A percentile compares a stretch with the other conserved stretches of the same genome.
phyloP scores from a whole-genome alignment of 2,329 filamentous ascomycete genomes.

The Bipolaris cookei region DNA sequence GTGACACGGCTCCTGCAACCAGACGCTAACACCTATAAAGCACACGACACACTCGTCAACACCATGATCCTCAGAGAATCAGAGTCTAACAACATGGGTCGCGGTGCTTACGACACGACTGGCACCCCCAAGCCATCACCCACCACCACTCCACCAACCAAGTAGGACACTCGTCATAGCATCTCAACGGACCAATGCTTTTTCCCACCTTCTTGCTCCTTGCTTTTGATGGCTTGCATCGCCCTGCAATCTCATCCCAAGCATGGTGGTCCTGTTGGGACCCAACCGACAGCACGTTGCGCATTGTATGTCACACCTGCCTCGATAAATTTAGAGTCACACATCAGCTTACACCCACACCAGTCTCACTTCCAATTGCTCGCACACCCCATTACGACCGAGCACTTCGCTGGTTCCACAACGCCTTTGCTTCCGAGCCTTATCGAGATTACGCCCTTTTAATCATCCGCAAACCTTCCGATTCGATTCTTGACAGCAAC shows the following conservation, averaged over 20 bases:
- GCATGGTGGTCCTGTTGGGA: slow-evolving; percentile 35
- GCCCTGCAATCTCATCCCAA: background rate
- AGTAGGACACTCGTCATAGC: slow-evolving; percentile 34
- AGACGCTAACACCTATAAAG: slow-evolving; percentile 42
- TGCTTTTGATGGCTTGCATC: background rate
- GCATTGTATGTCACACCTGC: slow-evolving; percentile 44
- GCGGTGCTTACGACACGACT: slow-evolving; percentile 58
- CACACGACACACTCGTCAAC: slow-evolving; percentile 30
- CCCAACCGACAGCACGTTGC: slow-evolving; percentile 40
- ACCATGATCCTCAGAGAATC: slow-evolving; percentile 54
- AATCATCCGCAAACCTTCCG: slow-evolving; percentile 46
- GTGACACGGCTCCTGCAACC: slow-evolving; percentile 21
- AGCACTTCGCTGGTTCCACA: slow-evolving; percentile 19
- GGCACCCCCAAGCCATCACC: slow-evolving; percentile 56
- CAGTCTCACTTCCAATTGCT: background rate
- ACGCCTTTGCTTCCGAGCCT: slow-evolving; percentile 27
- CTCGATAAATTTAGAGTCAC: background rate
- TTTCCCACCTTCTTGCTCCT: background rate
- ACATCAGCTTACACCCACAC: background rate
- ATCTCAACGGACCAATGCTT: slow-evolving; percentile 14
- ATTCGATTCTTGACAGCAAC: slow-evolving; percentile 36
- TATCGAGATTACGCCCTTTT: slow-evolving; percentile 44
- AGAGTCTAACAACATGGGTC: slow-evolving; percentile 55
- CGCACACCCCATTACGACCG: slow-evolving; percentile 18
- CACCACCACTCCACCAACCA: slow-evolving; percentile 40